Conservation (phyloP, 2,329 filamentous ascomycete genomes). For the Calonectria hawksworthii region DNA sequence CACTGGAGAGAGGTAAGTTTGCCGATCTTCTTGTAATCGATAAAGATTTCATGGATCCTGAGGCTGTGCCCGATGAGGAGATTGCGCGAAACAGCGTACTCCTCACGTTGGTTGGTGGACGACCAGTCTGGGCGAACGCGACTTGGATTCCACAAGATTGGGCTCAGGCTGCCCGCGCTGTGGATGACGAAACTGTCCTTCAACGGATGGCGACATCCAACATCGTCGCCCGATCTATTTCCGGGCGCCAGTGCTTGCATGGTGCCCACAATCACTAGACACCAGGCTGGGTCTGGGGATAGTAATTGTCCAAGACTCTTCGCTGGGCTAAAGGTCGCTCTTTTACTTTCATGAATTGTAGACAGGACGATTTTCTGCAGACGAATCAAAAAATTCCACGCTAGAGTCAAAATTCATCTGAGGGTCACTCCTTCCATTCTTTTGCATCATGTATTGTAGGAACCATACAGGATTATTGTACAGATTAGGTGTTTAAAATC, state of each 20-base stretch:
- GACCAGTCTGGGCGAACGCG: background rate
- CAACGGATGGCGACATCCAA: background rate
- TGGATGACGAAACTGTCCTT: background rate
- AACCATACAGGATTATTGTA: no score
- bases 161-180: background rate
- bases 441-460: no score
- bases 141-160: background rate
- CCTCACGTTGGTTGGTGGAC: conserved; percentile 45
- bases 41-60: conserved; percentile 41
- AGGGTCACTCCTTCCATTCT: no score
- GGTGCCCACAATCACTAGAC: background rate
- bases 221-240: background rate
- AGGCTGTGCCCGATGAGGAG: conserved; percentile 37
- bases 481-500: no score
- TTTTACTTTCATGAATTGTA: background rate
- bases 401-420: background rate
- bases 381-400: background rate
- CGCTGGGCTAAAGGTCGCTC: background rate
- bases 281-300: background rate
- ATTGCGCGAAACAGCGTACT: conserved; percentile 42
- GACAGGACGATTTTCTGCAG: background rate
- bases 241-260: background rate
- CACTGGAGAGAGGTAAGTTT: conserved; percentile 44
- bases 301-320: background rate
- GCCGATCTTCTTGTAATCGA: conserved; percentile 45